Evolutionary conservation across 805 yeast genomes (phyloP).

Genomic region (Millerozyma acaciae): DNA sequence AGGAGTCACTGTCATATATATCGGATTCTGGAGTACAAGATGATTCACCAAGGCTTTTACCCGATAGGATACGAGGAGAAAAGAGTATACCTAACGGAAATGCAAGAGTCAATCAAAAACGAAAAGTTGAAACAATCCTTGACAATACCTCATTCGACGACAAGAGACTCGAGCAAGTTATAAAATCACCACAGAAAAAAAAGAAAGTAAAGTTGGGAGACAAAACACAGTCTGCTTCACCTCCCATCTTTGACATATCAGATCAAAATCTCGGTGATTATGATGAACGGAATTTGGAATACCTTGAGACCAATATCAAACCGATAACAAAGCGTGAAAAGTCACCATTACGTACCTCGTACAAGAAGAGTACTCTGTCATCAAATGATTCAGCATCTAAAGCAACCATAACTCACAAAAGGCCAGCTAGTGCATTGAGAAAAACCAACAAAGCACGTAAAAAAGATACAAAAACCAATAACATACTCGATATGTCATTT

Average conservation of each 20-base stretch:
- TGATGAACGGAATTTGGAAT: conserved; percentile 27
- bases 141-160: conserved; percentile 11
- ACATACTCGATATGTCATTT: conserved; percentile 7
- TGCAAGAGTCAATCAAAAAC: no score
- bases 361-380: background rate
- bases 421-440: background rate
- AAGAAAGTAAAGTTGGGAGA: conserved; percentile 16
- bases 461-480: background rate
- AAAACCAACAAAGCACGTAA: background rate
- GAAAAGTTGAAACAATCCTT: no score
- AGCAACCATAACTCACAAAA: background rate
- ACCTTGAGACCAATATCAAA: conserved; percentile 17
- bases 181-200: conserved; percentile 20
- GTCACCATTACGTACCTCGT: background rate
- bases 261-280: conserved; percentile 34
- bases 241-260: conserved; percentile 21
- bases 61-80: no score
- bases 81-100: no score
- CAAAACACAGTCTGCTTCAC: conserved; percentile 11
- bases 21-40: no score
- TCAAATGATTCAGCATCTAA: background rate
- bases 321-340: conserved; percentile 1
- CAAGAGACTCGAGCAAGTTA: conserved; percentile 13
- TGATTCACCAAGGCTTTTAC: no score
- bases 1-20: no score